Evolutionary conservation across 768 basidiomycete genomes (phyloP).

Genomic region (Termitomyces sp.): DNA sequence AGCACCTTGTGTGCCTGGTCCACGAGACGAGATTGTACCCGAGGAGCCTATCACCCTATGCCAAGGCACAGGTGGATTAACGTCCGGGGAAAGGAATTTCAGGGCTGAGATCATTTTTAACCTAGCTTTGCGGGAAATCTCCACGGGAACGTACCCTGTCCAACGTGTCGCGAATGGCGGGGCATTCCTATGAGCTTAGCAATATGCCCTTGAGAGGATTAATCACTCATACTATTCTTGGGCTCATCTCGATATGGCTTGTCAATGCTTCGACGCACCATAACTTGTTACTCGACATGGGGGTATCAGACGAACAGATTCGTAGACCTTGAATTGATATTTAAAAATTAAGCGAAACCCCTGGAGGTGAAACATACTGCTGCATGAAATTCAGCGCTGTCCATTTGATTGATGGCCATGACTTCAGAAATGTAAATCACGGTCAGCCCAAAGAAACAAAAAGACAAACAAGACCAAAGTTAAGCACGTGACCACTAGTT

Average conservation of each 20-base stretch:
- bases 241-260: not conserved
- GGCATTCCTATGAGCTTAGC: constrained; percentile 81
- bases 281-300: constrained; percentile 67
- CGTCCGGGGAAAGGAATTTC: constrained; percentile 60
- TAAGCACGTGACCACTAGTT: constrained; percentile 6
- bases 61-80: constrained; percentile 73
- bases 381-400: constrained; percentile 60
- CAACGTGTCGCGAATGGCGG: constrained; percentile 72
- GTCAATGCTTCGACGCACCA: constrained; percentile 34
- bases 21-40: constrained; percentile 76
- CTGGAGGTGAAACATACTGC: constrained; percentile 30
- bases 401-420: constrained; percentile 29
- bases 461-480: constrained; percentile 9
- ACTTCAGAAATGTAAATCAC: not conserved
- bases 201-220: constrained; percentile 53
- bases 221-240: not conserved
- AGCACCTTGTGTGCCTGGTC: constrained; percentile 78
- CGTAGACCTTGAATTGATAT: constrained; percentile 54
- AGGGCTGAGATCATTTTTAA: constrained; percentile 45
- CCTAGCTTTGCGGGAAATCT: not conserved
- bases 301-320: constrained; percentile 68
- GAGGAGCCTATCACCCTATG: constrained; percentile 69
- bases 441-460: not conserved
- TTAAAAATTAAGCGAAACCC: not conserved
- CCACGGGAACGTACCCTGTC: constrained; percentile 53